phyloP scores from a whole-genome alignment of 441 rosid species.

The Erodium moschatum region DNA sequence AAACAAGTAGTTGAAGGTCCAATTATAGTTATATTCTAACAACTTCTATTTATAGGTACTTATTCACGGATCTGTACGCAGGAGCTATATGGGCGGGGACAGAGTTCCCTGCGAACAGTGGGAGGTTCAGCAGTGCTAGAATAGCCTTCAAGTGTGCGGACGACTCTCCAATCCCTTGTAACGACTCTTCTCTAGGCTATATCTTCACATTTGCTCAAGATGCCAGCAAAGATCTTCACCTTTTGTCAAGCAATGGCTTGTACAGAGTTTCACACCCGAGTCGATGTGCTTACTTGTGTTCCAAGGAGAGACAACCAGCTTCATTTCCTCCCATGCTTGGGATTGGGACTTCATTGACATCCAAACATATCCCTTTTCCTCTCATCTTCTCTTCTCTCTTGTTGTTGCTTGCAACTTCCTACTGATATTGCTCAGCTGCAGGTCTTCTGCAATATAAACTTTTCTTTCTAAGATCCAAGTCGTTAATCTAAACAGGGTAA shows the following conservation, averaged over 20 bases:
- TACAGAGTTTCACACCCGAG: constrained; percentile 28
- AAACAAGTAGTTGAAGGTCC: too few relatives aligned
- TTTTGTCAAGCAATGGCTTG: constrained; percentile 24
- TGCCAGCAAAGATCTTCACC: constrained; percentile 23
- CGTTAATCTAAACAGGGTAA: too few relatives aligned
- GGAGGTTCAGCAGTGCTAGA: constrained; percentile 23
- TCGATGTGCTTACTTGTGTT: constrained; percentile 22
- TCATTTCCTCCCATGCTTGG: constrained; percentile 9
- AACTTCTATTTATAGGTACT: constrained; percentile 30
- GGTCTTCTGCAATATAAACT: too few relatives aligned
- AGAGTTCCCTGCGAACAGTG: constrained; percentile 29
- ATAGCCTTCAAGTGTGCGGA: constrained; percentile 22
- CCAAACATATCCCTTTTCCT: background rate
- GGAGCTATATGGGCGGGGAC: constrained; percentile 41
- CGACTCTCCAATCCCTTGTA: constrained; percentile 24
- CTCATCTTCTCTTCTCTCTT: background rate
- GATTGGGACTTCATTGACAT: background rate
- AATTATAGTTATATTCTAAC: too few relatives aligned
- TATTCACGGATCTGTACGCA: constrained; percentile 43
- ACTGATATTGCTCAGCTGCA: background rate
- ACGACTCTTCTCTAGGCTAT: constrained; percentile 18
- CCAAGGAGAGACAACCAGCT: constrained; percentile 10
- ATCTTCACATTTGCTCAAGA: constrained; percentile 25
- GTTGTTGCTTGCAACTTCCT: constrained; percentile 3
- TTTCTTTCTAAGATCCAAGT: too few relatives aligned